Base-by-base conservation (phyloP, 2,329 filamentous ascomycete genomes). In the Sphaerulina musiva region DNA sequence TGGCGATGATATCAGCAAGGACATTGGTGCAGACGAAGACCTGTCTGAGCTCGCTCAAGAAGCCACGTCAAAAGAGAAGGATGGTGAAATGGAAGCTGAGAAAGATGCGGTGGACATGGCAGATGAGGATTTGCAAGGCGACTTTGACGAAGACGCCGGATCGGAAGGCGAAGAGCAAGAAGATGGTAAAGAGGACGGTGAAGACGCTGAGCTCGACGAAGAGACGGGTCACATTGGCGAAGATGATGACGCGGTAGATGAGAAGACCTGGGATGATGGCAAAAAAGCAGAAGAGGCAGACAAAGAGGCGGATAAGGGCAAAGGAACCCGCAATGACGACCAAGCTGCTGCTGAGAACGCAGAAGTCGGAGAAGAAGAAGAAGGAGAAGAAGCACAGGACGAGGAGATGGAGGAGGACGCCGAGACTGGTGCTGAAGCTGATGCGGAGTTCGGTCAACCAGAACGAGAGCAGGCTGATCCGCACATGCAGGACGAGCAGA, bases 251-350 rank as follows among this genome's bases (percentile, higher is more conserved):
- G 90, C 92, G 17, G 87, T 97, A 1, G 95, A 98, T 68, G 95
- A 98, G 74, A 98, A 97, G 77, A 90, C 97, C 81, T 98, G 93
- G 93, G 91, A 98, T 71, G 91, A 90, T 39, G 84, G 74, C 38
- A 85, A 89, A 42, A 79, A 85, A 46, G 80, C 91, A 43, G 83
- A 91, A 46, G 84, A 92, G 46, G 93, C 93, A 62, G 87, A 96
- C 43, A 86, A 89, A 65, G 78, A 89, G 66, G 85, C 83, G 5
- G 83, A 90, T 51, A 79, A 74, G 9, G 70, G 69, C 41, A 67
- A 74, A 42, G 75, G 72, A 62, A 81, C 73, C 60, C 76, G 63
- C 72, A 78, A 72, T 23, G 66, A 76, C 31, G 70, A 77, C 23
- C 73, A 74, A 51, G 69, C 70, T 42, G 53, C 55, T 32, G 65